Evolutionary conservation across 1,139 yeast species (phyloP).

Genomic region (Candida sp.): DNA sequence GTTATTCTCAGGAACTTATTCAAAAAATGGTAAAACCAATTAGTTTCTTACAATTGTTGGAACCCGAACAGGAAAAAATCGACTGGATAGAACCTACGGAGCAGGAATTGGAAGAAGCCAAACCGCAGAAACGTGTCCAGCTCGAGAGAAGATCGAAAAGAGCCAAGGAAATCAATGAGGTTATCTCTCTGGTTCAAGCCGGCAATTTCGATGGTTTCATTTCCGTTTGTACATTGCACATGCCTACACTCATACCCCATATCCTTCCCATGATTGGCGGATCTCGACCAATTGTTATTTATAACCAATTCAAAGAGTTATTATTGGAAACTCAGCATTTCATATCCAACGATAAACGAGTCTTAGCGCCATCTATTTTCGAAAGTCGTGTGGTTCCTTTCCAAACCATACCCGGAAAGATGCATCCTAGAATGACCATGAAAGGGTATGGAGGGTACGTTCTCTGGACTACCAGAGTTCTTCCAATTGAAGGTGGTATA

Average conservation of each 20-base stretch:
- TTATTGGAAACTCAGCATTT: conserved; percentile 71
- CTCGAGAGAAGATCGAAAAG: conserved; percentile 64
- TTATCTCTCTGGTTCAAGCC: conserved; percentile 46
- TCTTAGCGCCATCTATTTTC: conserved; percentile 78
- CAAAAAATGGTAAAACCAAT: conserved; percentile 61
- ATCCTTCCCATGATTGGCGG: conserved; percentile 74
- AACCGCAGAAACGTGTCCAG: conserved; percentile 60
- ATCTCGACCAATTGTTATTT: conserved; percentile 81
- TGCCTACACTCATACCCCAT: conserved; percentile 60
- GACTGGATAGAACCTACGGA: conserved; percentile 47
- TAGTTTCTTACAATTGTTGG: conserved; percentile 75
- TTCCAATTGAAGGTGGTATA: conserved; percentile 58
- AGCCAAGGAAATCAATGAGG: conserved; percentile 50
- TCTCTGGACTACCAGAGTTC: conserved; percentile 74
- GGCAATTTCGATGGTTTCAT: conserved; percentile 77
- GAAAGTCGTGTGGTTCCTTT: conserved; percentile 84
- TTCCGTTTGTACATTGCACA: conserved; percentile 68
- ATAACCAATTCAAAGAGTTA: conserved; percentile 76
- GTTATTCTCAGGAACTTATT: conserved; percentile 52
- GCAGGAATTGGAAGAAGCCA: conserved; percentile 53
- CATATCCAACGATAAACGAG: conserved; percentile 60
- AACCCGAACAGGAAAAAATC: conserved; percentile 65
- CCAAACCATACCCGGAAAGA: conserved; percentile 90
- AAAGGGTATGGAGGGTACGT: conserved; percentile 92
- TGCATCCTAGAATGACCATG: conserved; percentile 95